Evolutionary conservation across 1,284 basidiomycete species (phyloP), one percentile per base, ranked within the genome.

Genomic region (Golubevia pallescens): DNA sequence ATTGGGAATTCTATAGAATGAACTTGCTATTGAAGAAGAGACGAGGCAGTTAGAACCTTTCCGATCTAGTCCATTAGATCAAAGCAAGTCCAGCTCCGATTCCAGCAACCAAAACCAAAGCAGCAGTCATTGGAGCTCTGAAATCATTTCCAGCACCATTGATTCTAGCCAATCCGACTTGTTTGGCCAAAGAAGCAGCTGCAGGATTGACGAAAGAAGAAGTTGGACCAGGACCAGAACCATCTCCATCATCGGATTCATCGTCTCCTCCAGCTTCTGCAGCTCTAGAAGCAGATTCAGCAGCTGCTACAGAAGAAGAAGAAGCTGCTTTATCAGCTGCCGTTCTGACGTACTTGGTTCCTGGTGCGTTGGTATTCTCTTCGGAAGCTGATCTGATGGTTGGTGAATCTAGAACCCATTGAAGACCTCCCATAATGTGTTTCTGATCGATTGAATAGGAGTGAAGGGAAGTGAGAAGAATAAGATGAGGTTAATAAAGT

Each of bases 331-430:
- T 48, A 16, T 48, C 42, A 13, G 8, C 42, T 13, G 42, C 42
- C 8, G 42, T 48, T 48, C 42, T 48, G 42, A 48, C 42, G 42
- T 48, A 48, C 16, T 48, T 48, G 16, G 42, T 48, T 48, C 42
- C 42, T 48, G 42, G 42, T 13, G 42, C 42, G 16, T 48, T 16
- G 8, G 42, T 10, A 10, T 13, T 48, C 13, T 48, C 42, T 48
- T 10, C 42, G 8, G 42, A 48, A 48, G 42, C 42, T 48, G 66
- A 67, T 23, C 32, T 60, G 23, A 79, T 67, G 6, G 64, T 60
- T 3, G 73, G 71, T 20, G 73, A 76, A 20, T 58, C 69, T 55
- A 79, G 67, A 54, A 79, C 67, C 77, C 77, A 79, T 10, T 61
- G 48, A 8, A 79, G 58, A 2, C 68, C 77, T 16, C 77, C 77